Base-by-base conservation (phyloP, 306 rosid species). In the Casuarina glauca region DNA sequence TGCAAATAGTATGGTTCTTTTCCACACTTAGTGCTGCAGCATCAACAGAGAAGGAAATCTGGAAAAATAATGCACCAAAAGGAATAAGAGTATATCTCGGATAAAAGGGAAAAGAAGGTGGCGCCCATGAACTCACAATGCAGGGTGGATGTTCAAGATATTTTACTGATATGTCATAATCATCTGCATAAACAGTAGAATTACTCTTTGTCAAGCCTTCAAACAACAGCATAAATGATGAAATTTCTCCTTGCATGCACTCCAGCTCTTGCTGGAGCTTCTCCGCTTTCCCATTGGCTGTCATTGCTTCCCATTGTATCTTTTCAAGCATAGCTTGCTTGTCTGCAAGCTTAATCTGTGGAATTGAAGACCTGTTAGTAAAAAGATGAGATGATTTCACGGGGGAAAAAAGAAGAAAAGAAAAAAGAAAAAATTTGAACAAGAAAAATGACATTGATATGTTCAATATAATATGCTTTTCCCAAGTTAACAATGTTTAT, bases 251-350 rank as follows among this genome's bases (percentile, higher is more conserved):
- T 68, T 70, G 90, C 41, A 81, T 54, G 26, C 84, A 75, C 74
- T 80, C 80, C 1, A 86, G 78, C 79, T 88, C 85, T 79, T 74
- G 85, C 57, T 80, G 80, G 54, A 88, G 90, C 81, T 80, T 86
- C 70, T 84, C 92, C 74, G 78, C 77, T 82, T 80, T 86, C 63
- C 46, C 73, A 84, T 84, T 89, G 55, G 96, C 86, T 73, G 97
- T 87, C 86, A 80, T 81, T 32, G 91, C 96, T 88, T 92, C 96
- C 98, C 98, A 92, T 54, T 87, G 91, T 78, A 85, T 82, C 86
- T 85, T 95, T 77, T 95, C 98, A 75, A 95, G 84, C 13, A 91
- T 91, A 79, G 98, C 98, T 88, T 95, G 97, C 89, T 90, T 95
- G 75, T 95, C 98, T 64, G 98, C 98, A 75, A 95, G 97, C 85